These are phyloP conservation scores for Hanseniaspora meyeri DNA, from an alignment of 805 yeast genomes.

Conservation along the genomic window DNA sequence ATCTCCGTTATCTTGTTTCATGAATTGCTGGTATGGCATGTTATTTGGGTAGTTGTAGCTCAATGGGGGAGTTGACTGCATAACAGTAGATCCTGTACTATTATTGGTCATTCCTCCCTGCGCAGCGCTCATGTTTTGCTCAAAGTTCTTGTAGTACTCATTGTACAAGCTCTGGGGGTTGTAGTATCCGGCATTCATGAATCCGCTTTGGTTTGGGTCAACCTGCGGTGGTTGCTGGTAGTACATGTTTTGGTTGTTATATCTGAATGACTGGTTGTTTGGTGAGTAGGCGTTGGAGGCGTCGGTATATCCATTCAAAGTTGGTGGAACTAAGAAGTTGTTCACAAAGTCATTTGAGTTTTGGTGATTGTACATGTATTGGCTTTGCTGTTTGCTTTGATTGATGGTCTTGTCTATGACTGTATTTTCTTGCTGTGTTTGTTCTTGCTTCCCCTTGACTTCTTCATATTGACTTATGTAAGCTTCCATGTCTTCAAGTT, in stretches of 20 bases:
- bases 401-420: slow-evolving; percentile 4
- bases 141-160: slow-evolving; percentile 6
- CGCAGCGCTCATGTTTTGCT: neutral
- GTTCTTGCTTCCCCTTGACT: slow-evolving; percentile 18
- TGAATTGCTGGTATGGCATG: neutral
- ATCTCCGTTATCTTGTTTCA: neutral
- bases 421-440: slow-evolving; percentile 11
- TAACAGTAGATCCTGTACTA: slow-evolving; percentile 7
- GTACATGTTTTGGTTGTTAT: slow-evolving; percentile 1
- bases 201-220: neutral
- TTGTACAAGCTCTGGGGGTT: neutral
- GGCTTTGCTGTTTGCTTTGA: slow-evolving; percentile 4
- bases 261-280: neutral
- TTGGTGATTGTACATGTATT: slow-evolving; percentile 4
- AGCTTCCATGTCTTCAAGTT: slow-evolving; percentile 27
- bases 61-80: neutral
- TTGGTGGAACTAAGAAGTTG: slow-evolving; percentile 4
- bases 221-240: neutral
- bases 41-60: neutral
- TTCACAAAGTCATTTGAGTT: neutral
- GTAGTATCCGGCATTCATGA: neutral
- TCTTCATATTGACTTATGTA: slow-evolving; percentile 22
- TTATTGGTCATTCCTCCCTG: neutral
- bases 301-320: neutral
- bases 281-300: neutral